Conservation (phyloP, 148 eudicot genomes). For the Heliamphora exappendiculata region DNA sequence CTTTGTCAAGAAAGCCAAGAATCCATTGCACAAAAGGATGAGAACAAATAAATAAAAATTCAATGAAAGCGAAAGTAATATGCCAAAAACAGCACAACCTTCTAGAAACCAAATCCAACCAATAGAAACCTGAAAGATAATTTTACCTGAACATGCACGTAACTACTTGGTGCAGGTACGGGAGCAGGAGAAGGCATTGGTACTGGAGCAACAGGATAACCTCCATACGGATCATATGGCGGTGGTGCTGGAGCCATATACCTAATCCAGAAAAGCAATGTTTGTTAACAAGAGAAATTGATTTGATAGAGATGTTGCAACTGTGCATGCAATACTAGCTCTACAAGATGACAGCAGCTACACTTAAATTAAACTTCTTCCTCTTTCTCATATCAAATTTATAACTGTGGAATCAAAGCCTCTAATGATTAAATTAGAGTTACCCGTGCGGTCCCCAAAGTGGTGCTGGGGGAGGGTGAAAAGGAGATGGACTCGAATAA, state of each 20-base stretch:
- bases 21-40: background rate
- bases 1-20: background rate
- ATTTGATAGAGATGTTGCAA: background rate
- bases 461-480: slow-evolving; percentile 89
- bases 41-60: background rate
- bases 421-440: background rate
- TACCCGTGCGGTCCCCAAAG: slow-evolving; percentile 97
- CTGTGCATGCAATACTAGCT: background rate
- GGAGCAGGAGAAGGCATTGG: slow-evolving; percentile 71
- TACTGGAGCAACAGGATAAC: slow-evolving; percentile 78
- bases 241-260: slow-evolving; percentile 90
- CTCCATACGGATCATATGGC: slow-evolving; percentile 77
- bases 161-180: slow-evolving; percentile 80
- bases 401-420: background rate
- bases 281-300: slow-evolving; percentile 1
- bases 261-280: slow-evolving; percentile 28
- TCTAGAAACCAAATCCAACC: background rate
- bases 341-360: background rate
- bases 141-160: slow-evolving; percentile 75
- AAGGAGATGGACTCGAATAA: slow-evolving; percentile 85
- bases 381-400: background rate
- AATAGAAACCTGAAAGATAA: background rate
- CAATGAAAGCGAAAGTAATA: background rate
- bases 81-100: background rate
- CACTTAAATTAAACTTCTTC: background rate